These are phyloP conservation scores for Rhizophora mangle DNA, from an alignment of 345 rosid species.

Conservation along the genomic window DNA sequence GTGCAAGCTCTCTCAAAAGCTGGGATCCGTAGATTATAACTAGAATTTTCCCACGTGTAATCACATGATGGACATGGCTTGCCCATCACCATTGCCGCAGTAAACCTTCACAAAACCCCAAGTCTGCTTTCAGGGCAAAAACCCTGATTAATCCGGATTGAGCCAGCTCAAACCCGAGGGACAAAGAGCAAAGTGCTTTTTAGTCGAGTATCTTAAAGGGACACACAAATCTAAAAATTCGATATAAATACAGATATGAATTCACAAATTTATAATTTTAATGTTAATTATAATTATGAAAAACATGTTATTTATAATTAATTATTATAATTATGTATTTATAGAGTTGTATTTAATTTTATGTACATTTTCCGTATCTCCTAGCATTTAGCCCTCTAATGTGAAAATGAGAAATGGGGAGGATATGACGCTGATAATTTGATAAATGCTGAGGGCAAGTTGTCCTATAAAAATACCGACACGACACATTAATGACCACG, in stretches of 20 bases:
- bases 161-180: conserved; percentile 1
- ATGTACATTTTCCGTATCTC: no score
- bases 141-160: conserved; percentile 13
- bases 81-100: no score
- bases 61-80: background rate
- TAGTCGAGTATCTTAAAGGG: background rate
- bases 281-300: no score
- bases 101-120: background rate
- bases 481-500: conserved; percentile 42
- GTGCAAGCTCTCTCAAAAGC: background rate
- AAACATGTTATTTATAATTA: no score
- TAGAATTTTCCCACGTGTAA: background rate
- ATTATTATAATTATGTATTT: no score
- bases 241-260: background rate
- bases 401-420: no score
- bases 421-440: background rate
- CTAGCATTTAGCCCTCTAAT: no score
- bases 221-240: background rate
- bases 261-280: no score
- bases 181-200: background rate
- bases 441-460: background rate
- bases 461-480: conserved; percentile 18
- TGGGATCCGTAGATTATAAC: background rate
- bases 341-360: no score
- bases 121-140: conserved; percentile 13